Evolutionary conservation across 441 rosid species (phyloP), one percentile per base, ranked within the genome.

Genomic region (Adansonia rubrostipa): DNA sequence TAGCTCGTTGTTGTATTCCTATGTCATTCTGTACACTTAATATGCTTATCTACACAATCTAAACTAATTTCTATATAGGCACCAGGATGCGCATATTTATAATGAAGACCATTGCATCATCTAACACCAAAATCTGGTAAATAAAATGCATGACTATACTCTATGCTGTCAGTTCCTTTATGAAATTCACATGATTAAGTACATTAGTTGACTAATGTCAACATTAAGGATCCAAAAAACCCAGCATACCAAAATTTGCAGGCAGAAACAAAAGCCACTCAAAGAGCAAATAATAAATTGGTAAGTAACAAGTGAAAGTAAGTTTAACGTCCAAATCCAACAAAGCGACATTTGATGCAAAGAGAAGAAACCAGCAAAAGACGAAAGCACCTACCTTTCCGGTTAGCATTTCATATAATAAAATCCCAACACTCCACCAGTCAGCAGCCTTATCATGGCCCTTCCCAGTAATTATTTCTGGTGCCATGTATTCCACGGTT

Each of bases 361-460:
- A 50, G 42, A 6, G 19, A 69, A 48, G 17, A 50, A 48, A 68
- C 7, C 54, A 45, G 33, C 13, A 19, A 42, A 45, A 10, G 7
- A 20, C 20, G 11, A 64, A 67, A 70, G 19, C 71, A 64, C 36
- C 76, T 71, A 93, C 98, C 97, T 92, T 84, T 69, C 93, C 98
- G 3, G 97, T 96, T 54, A 94, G 97, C 98, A 96, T 96, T 87
- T 96, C 99, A 85, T 87, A 92, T 57, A 94, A 76, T 54, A 96
- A 85, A 84, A 93, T 83, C 45, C 99, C 99, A 40, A 92, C 93
- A 70, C 99, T 96, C 99, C 99, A 96, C 98, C 99, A 94, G 79
- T 96, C 99, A 7, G 99, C 96, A 73, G 97, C 91, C 81, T 96
- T 94, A 82, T 96, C 91, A 86, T 94, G 98, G 44, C 98, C 99